Base-by-base conservation (phyloP, 345 rosid species). In the Hibiscus trionum region DNA sequence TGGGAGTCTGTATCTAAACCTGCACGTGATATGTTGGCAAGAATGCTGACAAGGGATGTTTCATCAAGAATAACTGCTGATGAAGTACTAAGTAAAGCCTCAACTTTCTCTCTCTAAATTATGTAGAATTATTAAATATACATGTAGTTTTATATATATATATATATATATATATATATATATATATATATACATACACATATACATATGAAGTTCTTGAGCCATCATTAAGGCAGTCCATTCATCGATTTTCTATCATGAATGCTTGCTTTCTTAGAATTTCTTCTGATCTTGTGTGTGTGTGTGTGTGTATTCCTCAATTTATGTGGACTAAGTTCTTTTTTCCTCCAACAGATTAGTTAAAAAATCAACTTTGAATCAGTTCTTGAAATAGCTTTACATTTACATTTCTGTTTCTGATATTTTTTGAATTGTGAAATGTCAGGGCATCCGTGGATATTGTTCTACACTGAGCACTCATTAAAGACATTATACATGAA, bases 21-120 rank as follows among this genome's bases (percentile, higher is more conserved):
- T 52, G 97, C 98, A 11, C 82, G 95, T 49, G 93, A 91, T 84
- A 82, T 91, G 42, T 66, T 94, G 78, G 82, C 85, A 11, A 88
- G 92, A 82, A 91, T 94, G 96, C 77, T 94, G 82, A 91, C 93
- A 0, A 90, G 96, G 78, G 98, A 91, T 72, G 93, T 88, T 79
- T 88, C 93, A 4, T 89, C 89, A 44, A 83, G 97, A 81, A 86
- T 90, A 81, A 77, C 92, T 37, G 91, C 95, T 3, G 96, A 91
- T 82, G 98, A 91, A 94, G 96, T 87, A 69, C 87, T 91, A 68
- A 84, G 97, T 94, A 86, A 27, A 80, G 91, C 77, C 67, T 65
- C 72, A 5, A 47, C 24, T 66, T 15, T 21, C 24, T 21, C 24
- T 66, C 57, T 66, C 31, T 29, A 29, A 29, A 29, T 29, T 29